Evolutionary conservation across 2,329 filamentous ascomycete species (phyloP).

Genomic region (Shiraia bambusicola): DNA sequence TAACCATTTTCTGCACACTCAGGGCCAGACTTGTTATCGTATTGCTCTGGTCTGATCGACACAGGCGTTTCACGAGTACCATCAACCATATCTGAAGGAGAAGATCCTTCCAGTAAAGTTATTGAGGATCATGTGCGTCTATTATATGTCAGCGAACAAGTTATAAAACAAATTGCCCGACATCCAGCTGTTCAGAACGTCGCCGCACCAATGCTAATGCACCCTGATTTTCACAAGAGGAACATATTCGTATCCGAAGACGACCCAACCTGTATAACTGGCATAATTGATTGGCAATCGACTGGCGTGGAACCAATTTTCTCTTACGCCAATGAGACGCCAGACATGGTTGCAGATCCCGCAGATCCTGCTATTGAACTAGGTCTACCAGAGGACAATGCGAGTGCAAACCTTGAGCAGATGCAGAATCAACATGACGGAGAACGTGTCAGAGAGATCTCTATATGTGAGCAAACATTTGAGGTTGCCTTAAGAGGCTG

Average conservation of each 20-base stretch:
- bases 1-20: slow-evolving; percentile 13
- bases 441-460: slow-evolving; percentile 7
- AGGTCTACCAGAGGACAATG: too few relatives aligned
- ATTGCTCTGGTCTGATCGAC: slow-evolving; percentile 43
- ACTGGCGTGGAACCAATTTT: slow-evolving; percentile 44
- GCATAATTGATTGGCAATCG: slow-evolving; percentile 49
- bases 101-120: slow-evolving; percentile 37
- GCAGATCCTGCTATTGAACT: too few relatives aligned
- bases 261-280: slow-evolving; percentile 41
- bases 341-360: slow-evolving; percentile 44
- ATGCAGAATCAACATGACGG: slow-evolving; percentile 9
- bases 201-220: slow-evolving; percentile 37
- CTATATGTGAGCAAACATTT: slow-evolving; percentile 37
- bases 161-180: slow-evolving; percentile 31
- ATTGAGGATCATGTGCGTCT: slow-evolving; percentile 36
- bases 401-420: slow-evolving; percentile 11
- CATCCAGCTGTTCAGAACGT: slow-evolving; percentile 28
- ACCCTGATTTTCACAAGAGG: slow-evolving; percentile 45
- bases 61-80: slow-evolving; percentile 42
- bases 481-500: slow-evolving; percentile 34
- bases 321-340: slow-evolving; percentile 41
- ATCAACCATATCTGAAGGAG: slow-evolving; percentile 13
- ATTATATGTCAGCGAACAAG: slow-evolving; percentile 26
- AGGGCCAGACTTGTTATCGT: slow-evolving; percentile 41
- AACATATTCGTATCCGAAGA: slow-evolving; percentile 47